A percentile compares a stretch with the other conserved stretches of the same genome.
Conservation (phyloP, 2,329 filamentous ascomycete genomes). For the Echinosphaeria canescens region DNA sequence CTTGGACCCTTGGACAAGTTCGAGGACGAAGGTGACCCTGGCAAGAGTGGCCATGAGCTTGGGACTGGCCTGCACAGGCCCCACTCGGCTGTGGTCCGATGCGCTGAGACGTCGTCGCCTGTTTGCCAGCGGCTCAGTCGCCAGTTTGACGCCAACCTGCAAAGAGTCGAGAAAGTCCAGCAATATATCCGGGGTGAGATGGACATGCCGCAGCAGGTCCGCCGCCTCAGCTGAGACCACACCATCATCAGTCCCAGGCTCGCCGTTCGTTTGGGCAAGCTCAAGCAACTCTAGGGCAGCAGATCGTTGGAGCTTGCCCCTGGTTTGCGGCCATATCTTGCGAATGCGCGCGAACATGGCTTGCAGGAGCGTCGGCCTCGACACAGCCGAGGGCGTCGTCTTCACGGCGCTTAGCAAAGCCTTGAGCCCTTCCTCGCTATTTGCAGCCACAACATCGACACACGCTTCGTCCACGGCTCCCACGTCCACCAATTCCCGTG, state of each 20-base stretch:
- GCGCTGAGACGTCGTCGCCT: slow-evolving; percentile 67
- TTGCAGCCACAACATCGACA: slow-evolving; percentile 29
- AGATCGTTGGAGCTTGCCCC: slow-evolving; percentile 33
- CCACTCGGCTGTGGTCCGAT: slow-evolving; percentile 44
- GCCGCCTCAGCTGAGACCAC: slow-evolving; percentile 36
- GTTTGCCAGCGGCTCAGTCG: slow-evolving; percentile 47
- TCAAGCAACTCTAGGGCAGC: slow-evolving; percentile 42
- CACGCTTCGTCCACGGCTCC: slow-evolving; percentile 14
- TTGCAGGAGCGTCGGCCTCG: slow-evolving; percentile 33
- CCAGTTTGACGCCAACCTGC: slow-evolving; percentile 50
- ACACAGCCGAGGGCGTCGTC: slow-evolving; percentile 13
- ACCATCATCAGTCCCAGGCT: slow-evolving; percentile 10
- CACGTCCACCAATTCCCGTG: slow-evolving; percentile 11
- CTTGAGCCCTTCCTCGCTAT: slow-evolving; percentile 27
- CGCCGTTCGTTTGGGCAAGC: slow-evolving; percentile 23
- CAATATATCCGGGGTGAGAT: slow-evolving; percentile 54
- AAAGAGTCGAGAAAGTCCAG: slow-evolving; percentile 52
- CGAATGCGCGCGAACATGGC: slow-evolving; percentile 48
- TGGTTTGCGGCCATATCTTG: slow-evolving; percentile 53
- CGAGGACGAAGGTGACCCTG: slow-evolving; percentile 69
- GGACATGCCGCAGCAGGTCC: slow-evolving; percentile 50
- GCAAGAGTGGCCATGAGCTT: slow-evolving; percentile 47
- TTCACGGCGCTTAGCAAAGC: slow-evolving; percentile 25
- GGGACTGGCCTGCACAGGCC: slow-evolving; percentile 36
- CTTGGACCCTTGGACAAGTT: slow-evolving; percentile 65